Conservation (phyloP, 768 basidiomycete genomes). For the Lentinula sp. region DNA sequence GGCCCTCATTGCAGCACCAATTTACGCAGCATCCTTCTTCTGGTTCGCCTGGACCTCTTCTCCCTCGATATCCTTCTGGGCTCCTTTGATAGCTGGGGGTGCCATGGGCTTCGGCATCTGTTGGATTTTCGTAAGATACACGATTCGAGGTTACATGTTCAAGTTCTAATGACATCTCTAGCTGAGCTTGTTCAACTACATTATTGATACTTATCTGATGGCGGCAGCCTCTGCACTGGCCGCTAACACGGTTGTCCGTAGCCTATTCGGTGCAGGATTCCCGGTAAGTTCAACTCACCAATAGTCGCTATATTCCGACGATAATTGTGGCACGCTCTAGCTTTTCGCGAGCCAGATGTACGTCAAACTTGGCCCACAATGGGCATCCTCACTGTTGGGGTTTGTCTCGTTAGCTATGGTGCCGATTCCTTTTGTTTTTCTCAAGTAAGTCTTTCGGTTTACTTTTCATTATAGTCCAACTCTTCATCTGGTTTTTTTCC, state of each 20-base stretch:
- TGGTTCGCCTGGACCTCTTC: constrained; percentile 67
- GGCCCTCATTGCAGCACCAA: constrained; percentile 43
- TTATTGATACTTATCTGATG: constrained; percentile 53
- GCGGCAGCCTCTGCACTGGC: constrained; percentile 55
- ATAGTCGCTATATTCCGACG: background rate
- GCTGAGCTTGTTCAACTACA: constrained; percentile 53
- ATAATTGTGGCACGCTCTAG: constrained; percentile 15
- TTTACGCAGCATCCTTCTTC: constrained; percentile 51
- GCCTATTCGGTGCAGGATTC: constrained; percentile 46
- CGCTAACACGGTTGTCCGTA: constrained; percentile 45
- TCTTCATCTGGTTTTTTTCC: background rate
- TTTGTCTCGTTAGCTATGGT: constrained; percentile 43
- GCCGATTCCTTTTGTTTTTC: constrained; percentile 45
- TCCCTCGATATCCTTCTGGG: constrained; percentile 45
- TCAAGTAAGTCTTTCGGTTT: constrained; percentile 21
- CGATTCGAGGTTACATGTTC: background rate
- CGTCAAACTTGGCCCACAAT: constrained; percentile 37
- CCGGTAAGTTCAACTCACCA: constrained; percentile 25
- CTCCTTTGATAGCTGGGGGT: constrained; percentile 43
- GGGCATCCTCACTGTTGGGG: constrained; percentile 56
- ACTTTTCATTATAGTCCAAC: background rate
- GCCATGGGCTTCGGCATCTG: constrained; percentile 48
- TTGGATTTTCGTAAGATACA: constrained; percentile 43
- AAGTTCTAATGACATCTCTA: constrained; percentile 12
- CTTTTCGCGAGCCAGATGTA: constrained; percentile 58